Base-by-base conservation (phyloP, 257 asterid genomes). In the Lavandula angustifolia region DNA sequence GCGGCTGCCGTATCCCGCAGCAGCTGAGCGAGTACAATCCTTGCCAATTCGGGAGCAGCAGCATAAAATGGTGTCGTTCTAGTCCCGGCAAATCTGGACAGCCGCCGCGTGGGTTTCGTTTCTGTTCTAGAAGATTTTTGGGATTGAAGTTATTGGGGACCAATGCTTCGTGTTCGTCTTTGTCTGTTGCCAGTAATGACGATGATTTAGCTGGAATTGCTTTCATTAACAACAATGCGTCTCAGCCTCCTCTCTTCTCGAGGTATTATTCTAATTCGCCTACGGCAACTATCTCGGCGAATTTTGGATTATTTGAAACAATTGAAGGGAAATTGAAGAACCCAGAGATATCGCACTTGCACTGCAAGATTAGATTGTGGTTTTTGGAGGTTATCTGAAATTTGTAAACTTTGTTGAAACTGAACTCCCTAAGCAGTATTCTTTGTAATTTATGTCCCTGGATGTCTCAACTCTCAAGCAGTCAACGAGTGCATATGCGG, bases 1-100 rank as follows among this genome's bases (percentile, higher is more conserved):
- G 67, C 38, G 73, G 81, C 49, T 75, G 54, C 60, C 84, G 86
- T 49, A 63, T 78, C 42, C 68, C 79, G 34, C 86, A 68, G 74
- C 82, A 77, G 54, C n/a, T 80, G 65, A 69, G 76, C 27, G 82
- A 80, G 1, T 76, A 63, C 75, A 69, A 62, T 65, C 64, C 81
- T 48, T 70, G 71, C 65, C 83, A 81, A 62, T 78, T 78, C 3
- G 83, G 75, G 47, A 27, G 53, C 66, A 60, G 55, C 32, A 10
- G 56, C 67, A 59, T 42, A 13, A 68, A 60, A 31, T 41, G 69
- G 4, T 54, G 52, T 46, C 54, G 68, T 53, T 61, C 22, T 33
- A 50, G 22, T 48, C 34, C 33, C 68, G 11, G 12, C 53, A 44
- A 41, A 14, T 42, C 71, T 54, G 54, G 63, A 9, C 57, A 55